Evolutionary conservation across 768 basidiomycete genomes (phyloP).

Genomic region (Leccinum broughii): DNA sequence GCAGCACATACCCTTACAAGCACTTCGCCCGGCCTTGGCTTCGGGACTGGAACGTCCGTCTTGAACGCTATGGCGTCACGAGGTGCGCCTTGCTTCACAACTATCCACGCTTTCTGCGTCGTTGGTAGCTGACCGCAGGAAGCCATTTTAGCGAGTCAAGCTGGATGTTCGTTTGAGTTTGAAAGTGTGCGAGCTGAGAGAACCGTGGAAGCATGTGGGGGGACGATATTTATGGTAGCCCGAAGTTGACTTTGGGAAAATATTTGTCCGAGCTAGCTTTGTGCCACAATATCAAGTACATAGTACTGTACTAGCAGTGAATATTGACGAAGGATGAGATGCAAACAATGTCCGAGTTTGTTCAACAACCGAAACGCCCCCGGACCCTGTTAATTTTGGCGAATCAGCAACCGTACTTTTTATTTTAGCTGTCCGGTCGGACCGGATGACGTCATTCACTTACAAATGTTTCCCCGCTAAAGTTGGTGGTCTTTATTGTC

Average conservation of each 20-base stretch:
- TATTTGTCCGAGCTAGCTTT: not conserved
- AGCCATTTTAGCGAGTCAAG: constrained; percentile 8
- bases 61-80: constrained; percentile 30
- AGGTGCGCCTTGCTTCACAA: constrained; percentile 32
- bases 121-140: constrained; percentile 11
- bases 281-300: no score
- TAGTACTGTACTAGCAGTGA: no score
- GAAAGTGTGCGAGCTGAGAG: not conserved
- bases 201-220: not conserved
- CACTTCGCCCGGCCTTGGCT: constrained; percentile 42
- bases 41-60: constrained; percentile 32
- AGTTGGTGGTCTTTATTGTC: no score
- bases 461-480: no score
- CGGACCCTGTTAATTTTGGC: no score
- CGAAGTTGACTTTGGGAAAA: not conserved
- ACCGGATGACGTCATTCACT: no score
- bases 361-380: no score
- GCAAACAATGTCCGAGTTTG: no score
- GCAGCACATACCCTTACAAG: constrained; percentile 53
- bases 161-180: not conserved
- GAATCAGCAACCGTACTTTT: no score
- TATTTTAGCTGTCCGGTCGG: no score
- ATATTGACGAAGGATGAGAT: no score
- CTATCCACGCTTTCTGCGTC: constrained; percentile 34
- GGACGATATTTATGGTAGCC: not conserved